Percentiles rank a stretch among this genome's conserved stretches.
Conservation (phyloP, 164 flowering plant species). For the Macadamia tetraphylla region DNA sequence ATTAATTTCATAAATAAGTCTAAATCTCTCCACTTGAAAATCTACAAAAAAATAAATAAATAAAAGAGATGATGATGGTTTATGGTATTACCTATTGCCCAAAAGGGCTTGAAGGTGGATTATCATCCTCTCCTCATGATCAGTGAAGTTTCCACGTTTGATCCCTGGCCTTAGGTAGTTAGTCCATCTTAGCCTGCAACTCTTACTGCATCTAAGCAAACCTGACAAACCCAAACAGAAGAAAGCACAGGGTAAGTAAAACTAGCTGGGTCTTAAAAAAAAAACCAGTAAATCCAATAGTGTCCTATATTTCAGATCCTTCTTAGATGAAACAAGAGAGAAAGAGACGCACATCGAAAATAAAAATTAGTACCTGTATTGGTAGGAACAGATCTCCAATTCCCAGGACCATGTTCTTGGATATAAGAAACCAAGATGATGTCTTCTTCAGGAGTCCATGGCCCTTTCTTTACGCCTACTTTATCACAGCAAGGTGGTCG, state of each 20-base stretch:
- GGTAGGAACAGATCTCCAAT: slow-evolving; percentile 92
- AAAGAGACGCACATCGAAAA: not conserved
- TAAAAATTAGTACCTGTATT: slow-evolving; percentile 48
- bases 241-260: not conserved
- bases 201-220: slow-evolving; percentile 82
- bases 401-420: slow-evolving; percentile 90
- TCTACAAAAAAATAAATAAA: not conserved
- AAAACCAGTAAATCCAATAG: not conserved
- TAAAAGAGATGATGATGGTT: not conserved
- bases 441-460: slow-evolving; percentile 99
- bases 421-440: slow-evolving; percentile 83
- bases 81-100: slow-evolving; percentile 61
- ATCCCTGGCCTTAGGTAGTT: slow-evolving; percentile 94
- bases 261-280: not conserved
- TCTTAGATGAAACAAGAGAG: not conserved
- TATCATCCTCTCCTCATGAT: slow-evolving; percentile 92
- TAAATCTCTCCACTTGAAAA: not conserved
- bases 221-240: slow-evolving; percentile 35
- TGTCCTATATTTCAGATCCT: not conserved
- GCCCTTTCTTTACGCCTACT: slow-evolving; percentile 87
- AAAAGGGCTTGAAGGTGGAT: slow-evolving; percentile 93
- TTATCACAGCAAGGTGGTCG: slow-evolving; percentile 96
- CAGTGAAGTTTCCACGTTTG: slow-evolving; percentile 78
- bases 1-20: not conserved
- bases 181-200: slow-evolving; percentile 92